phyloP scores from a whole-genome alignment of 495 filamentous ascomycete species.

The Trichoderma asperelloides region DNA sequence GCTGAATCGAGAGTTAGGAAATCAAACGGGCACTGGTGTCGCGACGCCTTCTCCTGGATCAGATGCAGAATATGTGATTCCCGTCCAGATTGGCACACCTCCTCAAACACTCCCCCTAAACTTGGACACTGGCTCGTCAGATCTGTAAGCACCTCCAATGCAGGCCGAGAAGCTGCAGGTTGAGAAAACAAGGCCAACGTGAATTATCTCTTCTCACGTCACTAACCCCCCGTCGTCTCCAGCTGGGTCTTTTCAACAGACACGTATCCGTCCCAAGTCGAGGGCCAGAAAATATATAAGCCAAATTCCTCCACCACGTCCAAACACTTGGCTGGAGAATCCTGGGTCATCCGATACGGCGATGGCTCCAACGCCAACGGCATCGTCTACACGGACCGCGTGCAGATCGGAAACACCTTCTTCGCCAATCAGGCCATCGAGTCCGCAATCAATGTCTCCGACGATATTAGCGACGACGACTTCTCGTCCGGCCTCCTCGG shows the following conservation, averaged over 20 bases:
- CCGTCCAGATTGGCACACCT: conserved; percentile 53
- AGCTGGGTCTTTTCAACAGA: conserved; percentile 39
- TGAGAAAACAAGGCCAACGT: no score
- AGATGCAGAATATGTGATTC: conserved; percentile 59
- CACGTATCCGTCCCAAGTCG: conserved; percentile 16
- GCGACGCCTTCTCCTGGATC: conserved; percentile 44
- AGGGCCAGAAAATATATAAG: conserved; percentile 54
- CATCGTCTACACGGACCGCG: conserved; percentile 58
- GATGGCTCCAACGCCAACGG: conserved; percentile 58
- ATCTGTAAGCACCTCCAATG: conserved; percentile 35
- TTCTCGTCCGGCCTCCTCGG: conserved; percentile 63
- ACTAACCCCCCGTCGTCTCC: conserved; percentile 8
- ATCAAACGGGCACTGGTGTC: conserved; percentile 23
- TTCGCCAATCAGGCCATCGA: conserved; percentile 59
- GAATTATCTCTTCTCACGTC: not conserved
- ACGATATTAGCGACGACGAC: conserved; percentile 46
- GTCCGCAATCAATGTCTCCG: conserved; percentile 51
- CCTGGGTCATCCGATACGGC: conserved; percentile 63
- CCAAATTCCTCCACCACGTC: conserved; percentile 36
- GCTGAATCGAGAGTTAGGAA: not conserved
- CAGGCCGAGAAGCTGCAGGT: no score
- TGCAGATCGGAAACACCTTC: conserved; percentile 54
- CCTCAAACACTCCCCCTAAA: conserved; percentile 54
- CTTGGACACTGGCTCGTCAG: conserved; percentile 68
- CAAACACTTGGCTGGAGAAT: conserved; percentile 41